Evolutionary conservation across 805 yeast species (phyloP), one percentile per base, ranked within the genome.

Genomic region (Yarrowia bubula): DNA sequence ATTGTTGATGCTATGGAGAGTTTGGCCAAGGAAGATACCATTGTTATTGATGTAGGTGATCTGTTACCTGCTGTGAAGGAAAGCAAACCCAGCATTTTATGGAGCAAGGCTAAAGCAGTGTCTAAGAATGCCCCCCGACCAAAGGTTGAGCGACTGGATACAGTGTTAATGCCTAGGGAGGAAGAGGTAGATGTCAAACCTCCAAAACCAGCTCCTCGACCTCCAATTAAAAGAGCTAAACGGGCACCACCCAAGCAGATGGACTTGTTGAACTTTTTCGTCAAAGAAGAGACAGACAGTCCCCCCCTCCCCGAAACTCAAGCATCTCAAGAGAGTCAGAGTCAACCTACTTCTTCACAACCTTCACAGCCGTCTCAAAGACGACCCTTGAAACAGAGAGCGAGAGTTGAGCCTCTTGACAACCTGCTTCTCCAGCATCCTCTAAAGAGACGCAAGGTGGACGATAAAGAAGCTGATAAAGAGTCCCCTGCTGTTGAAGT

Each of bases 251-350:
- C 61, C 2, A 55, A 55, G 14, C 61, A 55, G 13, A 55, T 55
- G 61, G 61, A 55, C 9, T 22, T 55, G 38, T 15, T 55, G 38
- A 31, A 55, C 18, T 55, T 55, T 14, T 55, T 55, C 43, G 61
- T 55, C n/a, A 55, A 55, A n/a, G 61, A 41, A 55, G 61, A 55
- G 31, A 31, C 37, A 4, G 61, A 39, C 10, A 28, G 47, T 15
- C 35, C 47, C 5, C 32, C 41, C 0, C 61, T n/a, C 9, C 47
- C 61, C 15, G 61, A 55, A 10, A 13, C n/a, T 13, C 15, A 15
- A 9, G 14, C 31, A 11, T 48, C 55, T 0, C 55, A 48, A 9
- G 61, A 55, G 8, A 41, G 31, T 1, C 46, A 11, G 35, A 51
- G 39, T 5, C 57, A 50, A 11, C 60, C 60, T 10, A 13, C 43